Evolutionary conservation across 2,329 filamentous ascomycete species (phyloP).

Genomic region (Cladosporium cucumerinum): DNA sequence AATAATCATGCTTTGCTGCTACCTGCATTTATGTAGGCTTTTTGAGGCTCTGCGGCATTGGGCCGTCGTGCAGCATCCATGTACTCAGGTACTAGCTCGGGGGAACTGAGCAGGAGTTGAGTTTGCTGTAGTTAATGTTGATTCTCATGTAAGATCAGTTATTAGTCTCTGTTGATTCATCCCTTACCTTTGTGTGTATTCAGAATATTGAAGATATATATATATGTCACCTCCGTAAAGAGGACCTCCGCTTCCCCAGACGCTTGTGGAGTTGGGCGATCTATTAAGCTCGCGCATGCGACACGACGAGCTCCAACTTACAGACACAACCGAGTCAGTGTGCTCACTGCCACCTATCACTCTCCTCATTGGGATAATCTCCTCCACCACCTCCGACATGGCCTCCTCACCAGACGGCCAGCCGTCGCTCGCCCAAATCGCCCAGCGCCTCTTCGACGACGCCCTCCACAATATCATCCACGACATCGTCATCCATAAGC

Average conservation of each 20-base stretch:
- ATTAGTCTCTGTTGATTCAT: neutral
- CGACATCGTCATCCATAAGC: conserved; percentile 69
- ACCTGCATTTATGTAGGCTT: neutral
- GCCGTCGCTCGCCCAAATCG: conserved; percentile 28
- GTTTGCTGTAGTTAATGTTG: neutral
- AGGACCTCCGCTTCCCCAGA: conserved; percentile 7
- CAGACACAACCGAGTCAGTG: neutral
- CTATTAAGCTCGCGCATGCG: neutral
- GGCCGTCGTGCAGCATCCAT: neutral
- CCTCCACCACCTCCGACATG: neutral
- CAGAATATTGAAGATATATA: neutral
- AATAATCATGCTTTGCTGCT: neutral
- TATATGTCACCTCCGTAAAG: neutral
- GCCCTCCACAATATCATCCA: conserved; percentile 73
- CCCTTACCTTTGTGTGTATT: neutral
- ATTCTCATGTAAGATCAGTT: too few relatives aligned
- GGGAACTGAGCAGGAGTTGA: neutral
- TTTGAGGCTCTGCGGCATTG: conserved; percentile 4
- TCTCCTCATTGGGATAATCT: neutral
- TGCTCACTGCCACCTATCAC: neutral
- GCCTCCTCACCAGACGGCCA: conserved; percentile 6
- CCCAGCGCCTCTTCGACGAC: conserved; percentile 68
- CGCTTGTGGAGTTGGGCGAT: conserved; percentile 4
- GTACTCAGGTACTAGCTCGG: neutral
- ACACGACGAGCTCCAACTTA: neutral